Base-by-base conservation (phyloP, 768 basidiomycete genomes). In the Boletus huronensis region DNA sequence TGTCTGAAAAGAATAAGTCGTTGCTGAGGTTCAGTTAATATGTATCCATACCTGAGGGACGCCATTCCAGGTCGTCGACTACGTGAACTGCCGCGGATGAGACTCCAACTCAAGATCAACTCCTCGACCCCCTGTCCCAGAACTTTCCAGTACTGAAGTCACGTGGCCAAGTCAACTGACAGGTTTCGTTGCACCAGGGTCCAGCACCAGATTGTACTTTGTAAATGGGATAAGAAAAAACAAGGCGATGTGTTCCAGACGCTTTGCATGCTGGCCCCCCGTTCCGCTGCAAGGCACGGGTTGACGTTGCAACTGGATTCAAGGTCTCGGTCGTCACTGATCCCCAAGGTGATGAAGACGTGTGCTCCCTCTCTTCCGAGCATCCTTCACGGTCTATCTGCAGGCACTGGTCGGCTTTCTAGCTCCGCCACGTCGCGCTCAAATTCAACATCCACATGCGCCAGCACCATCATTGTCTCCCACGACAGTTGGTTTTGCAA, bases 241-340 rank as follows among this genome's bases (percentile, higher is more conserved):
- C 28, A 29, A 29, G 28, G 9, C 28, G 7, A 11, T 31, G 29
- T 31, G 3, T 11, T 31, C 29, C 3, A 31, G 10, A 11, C 29
- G 10, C 32, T 6, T 14, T 32, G 32, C 13, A 14, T 32, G 5
- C 5, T 32, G 32, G 14, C 13, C 13, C 13, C 32, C 5, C 26
- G 93, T 93, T n/a, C 93, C 93, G 0, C 75, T 92, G 11, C 73
- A 84, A 58, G 84, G 88, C 58, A 88, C 90, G 79, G 0, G 85
- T 90, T 31, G 11, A 31, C 11, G 29, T 31, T 31, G 29, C 29
- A 6, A 5, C 13, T 32, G 5, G 13, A 32, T 32, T 14, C 13
- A 32, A 32, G 32, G 32, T 13, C 11, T 32, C 13, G 31, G 29
- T 4, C 3, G 72, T 95, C 52, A 80, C 83, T 23, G 88, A 91